Evolutionary conservation across 139 green algal species (phyloP).

Genomic region (Mesotaenium endlicherianum): DNA sequence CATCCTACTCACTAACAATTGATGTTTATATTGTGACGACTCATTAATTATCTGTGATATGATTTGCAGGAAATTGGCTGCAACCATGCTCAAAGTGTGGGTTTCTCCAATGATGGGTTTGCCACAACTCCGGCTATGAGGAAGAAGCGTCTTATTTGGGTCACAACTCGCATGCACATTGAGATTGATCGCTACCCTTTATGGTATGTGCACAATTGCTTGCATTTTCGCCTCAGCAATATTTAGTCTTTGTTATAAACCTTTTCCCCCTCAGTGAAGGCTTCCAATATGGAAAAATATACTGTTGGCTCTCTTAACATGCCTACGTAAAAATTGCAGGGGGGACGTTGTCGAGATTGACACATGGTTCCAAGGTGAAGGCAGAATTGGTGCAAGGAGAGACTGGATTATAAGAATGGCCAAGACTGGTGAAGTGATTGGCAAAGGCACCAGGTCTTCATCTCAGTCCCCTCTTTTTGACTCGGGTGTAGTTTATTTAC

Average conservation of each 20-base stretch:
- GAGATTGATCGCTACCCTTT: slow-evolving; percentile 83
- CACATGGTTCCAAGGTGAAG: slow-evolving; percentile 86
- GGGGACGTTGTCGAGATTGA: slow-evolving; percentile 74
- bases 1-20: no score
- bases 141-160: slow-evolving; percentile 50
- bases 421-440: slow-evolving; percentile 63
- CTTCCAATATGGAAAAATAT: no score
- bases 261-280: no score
- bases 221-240: no score
- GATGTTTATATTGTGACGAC: no score
- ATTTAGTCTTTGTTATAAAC: no score
- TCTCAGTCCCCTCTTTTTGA: background rate
- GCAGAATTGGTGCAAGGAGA: slow-evolving; percentile 71
- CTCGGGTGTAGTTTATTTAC: background rate
- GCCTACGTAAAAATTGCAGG: no score
- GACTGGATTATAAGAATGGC: slow-evolving; percentile 77
- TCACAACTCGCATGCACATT: slow-evolving; percentile 87
- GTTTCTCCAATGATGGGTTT: slow-evolving; percentile 42
- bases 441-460: slow-evolving; percentile 72
- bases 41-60: background rate
- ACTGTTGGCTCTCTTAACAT: no score
- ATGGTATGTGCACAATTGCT: slow-evolving; percentile 77
- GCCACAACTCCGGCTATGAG: slow-evolving; percentile 33
- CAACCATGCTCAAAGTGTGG: slow-evolving; percentile 32
- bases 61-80: slow-evolving; percentile 40